Evolutionary conservation across 371 early-diverging fungal genomes (phyloP), one percentile per base, ranked within the genome.

Genomic region (Mucor circinelloides): DNA sequence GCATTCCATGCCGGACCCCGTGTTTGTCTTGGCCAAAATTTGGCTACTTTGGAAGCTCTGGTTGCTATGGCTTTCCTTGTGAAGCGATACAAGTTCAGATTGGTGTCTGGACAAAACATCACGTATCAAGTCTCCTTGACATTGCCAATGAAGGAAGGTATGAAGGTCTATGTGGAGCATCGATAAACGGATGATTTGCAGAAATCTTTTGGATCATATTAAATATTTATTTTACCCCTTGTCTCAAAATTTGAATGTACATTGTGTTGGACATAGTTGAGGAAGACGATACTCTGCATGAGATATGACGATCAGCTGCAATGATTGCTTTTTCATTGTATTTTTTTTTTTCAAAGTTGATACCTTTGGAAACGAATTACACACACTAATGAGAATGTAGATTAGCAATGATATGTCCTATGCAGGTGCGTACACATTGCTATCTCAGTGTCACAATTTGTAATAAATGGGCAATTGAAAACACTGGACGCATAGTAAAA

Each of bases 1-100:
- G 81, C 77, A 6, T 90, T 90, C 75, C 87, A 90, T 63, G 89
- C 87, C 6, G 92, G 93, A 0, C 91, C 91, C 0, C 78, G 93
- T 19, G 80, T 88, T 28, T 92, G 93, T 64, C 73, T 91, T 23
- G 90, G 77, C 15, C 81, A 83, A 54, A 81, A 77, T 1, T 71
- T 84, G 28, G 85, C 85, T 23, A 82, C 77, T 0, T 66, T 84
- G 38, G 81, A 84, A 55, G 78, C 83, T 0, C 31, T 84, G 65
- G 74, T 80, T 17, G 74, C 78, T 5, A 77, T 79, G 17, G 67
- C 67, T 8, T 68, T 79, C 44, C 58, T 84, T 21, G 42, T 82
- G 10, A 81, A 76, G 61, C 62, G 66, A 3, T 85, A 78, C 61
- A 74, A 67, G 10, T 80, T 85, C 48, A 66, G 72, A 25, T 50